Evolutionary conservation across 768 basidiomycete species (phyloP).

Genomic region (Podaxis rugospora): DNA sequence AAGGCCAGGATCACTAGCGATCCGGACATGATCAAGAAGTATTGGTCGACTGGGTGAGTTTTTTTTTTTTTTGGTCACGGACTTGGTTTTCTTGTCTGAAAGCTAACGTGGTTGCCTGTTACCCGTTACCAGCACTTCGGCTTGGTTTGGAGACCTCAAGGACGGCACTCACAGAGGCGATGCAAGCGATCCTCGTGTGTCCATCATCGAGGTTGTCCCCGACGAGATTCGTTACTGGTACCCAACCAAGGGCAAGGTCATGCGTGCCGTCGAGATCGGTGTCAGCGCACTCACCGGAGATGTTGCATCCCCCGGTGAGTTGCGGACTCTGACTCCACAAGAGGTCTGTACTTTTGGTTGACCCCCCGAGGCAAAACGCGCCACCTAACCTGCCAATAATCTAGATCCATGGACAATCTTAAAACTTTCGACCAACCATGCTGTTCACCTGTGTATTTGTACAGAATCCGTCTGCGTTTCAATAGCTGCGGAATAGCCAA

Average conservation of each 20-base stretch:
- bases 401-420: not conserved
- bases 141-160: conserved; percentile 85
- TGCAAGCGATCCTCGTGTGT: conserved; percentile 71
- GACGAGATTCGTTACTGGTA: conserved; percentile 82
- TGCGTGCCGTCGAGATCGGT: conserved; percentile 57
- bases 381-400: not conserved
- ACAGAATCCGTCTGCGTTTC: not conserved
- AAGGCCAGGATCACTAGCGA: conserved; percentile 64
- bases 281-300: conserved; percentile 57
- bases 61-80: not conserved
- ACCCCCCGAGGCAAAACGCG: not conserved
- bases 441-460: too few species aligned
- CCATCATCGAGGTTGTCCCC: conserved; percentile 74
- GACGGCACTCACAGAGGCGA: conserved; percentile 86
- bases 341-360: conserved; percentile 48
- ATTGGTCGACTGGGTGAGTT: conserved; percentile 55
- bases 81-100: not conserved
- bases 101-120: not conserved
- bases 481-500: not conserved
- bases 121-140: conserved; percentile 40
- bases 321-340: conserved; percentile 65
- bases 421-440: not conserved
- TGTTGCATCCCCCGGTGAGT: conserved; percentile 65
- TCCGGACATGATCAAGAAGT: conserved; percentile 55
- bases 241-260: conserved; percentile 53